These are phyloP conservation scores for Mycena floridula DNA, from an alignment of 768 basidiomycete species.

Conservation along the genomic window DNA sequence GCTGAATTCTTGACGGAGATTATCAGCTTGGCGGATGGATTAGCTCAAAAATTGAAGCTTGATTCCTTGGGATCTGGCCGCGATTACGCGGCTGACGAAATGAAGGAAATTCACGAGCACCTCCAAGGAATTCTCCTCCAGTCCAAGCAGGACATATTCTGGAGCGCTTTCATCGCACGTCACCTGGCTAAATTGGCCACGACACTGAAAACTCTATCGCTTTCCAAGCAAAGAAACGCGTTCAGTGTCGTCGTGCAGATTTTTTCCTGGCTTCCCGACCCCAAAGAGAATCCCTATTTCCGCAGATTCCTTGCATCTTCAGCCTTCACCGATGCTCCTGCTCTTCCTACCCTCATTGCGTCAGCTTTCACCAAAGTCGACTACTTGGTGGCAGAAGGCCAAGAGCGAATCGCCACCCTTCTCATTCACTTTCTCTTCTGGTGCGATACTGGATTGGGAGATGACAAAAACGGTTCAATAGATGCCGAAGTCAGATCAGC, in stretches of 20 bases:
- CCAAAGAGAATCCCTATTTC: constrained; percentile 13
- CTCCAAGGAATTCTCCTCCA: constrained; percentile 6
- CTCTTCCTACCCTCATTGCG: constrained; percentile 9
- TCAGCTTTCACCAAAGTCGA: constrained; percentile 5
- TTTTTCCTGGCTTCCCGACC: constrained; percentile 14
- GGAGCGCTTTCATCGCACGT: constrained; percentile 10
- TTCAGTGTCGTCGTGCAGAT: constrained; percentile 11
- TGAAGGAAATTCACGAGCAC: not conserved
- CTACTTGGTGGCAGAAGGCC: constrained; percentile 5
- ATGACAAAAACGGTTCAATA: constrained; percentile 15
- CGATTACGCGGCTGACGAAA: not conserved
- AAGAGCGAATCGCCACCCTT: constrained; percentile 7
- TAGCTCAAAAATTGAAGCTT: not conserved
- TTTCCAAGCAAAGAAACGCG: constrained; percentile 11
- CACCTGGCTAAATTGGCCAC: constrained; percentile 10
- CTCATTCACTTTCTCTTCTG: constrained; percentile 13
- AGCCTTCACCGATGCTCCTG: constrained; percentile 6
- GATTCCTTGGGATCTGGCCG: not conserved
- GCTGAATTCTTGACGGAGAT: not conserved
- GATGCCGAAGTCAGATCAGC: constrained; percentile 7
- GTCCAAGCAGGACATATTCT: constrained; percentile 9
- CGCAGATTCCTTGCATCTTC: constrained; percentile 13
- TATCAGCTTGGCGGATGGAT: not conserved
- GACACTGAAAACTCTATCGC: constrained; percentile 9
- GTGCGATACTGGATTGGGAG: constrained; percentile 14